Percentiles rank a stretch among this genome's conserved stretches.
phyloP scores from a whole-genome alignment of 2,329 filamentous ascomycete genomes.

The Aspergillus thermomutatus region DNA sequence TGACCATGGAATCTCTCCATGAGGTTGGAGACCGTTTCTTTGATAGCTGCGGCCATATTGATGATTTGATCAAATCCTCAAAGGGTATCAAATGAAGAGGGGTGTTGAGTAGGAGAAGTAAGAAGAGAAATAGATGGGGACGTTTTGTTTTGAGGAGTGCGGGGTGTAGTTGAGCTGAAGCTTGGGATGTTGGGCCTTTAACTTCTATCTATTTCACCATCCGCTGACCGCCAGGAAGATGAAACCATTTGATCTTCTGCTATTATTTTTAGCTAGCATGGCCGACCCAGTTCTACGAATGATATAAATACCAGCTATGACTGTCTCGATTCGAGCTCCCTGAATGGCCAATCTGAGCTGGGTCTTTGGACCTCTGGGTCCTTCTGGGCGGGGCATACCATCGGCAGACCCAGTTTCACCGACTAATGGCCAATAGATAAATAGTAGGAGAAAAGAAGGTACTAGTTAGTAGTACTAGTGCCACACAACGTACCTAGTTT shows the following conservation, averaged over 20 bases:
- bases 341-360: conserved; percentile 11
- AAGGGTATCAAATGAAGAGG: not conserved
- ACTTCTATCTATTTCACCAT: conserved; percentile 4
- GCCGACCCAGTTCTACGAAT: not conserved
- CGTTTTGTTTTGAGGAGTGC: conserved; percentile 17
- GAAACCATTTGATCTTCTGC: not conserved
- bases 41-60: conserved; percentile 41
- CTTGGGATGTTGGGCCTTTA: not conserved
- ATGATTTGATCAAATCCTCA: not conserved
- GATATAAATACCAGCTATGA: not conserved
- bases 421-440: not conserved
- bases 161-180: conserved; percentile 17
- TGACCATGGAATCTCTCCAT: conserved; percentile 46
- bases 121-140: conserved; percentile 6
- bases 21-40: conserved; percentile 47
- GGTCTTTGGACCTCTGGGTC: conserved; percentile 5
- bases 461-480: not conserved
- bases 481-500: not conserved
- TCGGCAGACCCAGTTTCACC: conserved; percentile 19
- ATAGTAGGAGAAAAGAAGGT: not conserved
- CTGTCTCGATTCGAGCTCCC: conserved; percentile 3
- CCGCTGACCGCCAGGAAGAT: not conserved
- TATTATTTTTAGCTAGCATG: not conserved
- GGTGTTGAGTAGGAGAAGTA: conserved; percentile 1
- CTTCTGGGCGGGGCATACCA: not conserved